Percentiles rank a stretch among this genome's conserved stretches.
Conservation (phyloP, 106 monocot genomes). For the Dendrobium catenatum region DNA sequence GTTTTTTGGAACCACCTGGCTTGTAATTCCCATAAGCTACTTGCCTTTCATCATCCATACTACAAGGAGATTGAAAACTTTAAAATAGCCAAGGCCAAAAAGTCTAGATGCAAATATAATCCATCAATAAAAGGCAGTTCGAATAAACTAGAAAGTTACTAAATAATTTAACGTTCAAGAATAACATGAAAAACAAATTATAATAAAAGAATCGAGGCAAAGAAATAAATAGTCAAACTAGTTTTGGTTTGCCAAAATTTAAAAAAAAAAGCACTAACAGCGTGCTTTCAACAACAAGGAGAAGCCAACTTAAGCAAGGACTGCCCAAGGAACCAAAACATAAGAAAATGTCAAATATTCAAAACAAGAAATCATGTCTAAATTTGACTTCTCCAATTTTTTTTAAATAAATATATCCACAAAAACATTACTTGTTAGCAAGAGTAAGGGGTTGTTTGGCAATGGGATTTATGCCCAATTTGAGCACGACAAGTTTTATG, state of each 20-base stretch:
- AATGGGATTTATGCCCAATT: no score
- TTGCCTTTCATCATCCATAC: constrained; percentile 30
- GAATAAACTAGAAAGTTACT: neutral
- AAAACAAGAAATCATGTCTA: neutral
- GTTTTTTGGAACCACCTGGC: constrained; percentile 14
- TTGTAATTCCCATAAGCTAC: constrained; percentile 16
- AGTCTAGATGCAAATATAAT: neutral
- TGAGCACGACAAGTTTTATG: no score
- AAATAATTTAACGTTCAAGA: neutral
- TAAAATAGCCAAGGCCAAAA: neutral
- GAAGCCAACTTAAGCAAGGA: neutral
- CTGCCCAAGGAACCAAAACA: neutral
- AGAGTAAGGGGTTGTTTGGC: no score
- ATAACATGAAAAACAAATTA: neutral
- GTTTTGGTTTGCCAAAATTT: neutral
- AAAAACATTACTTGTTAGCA: no score
- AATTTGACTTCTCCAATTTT: neutral
- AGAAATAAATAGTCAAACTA: neutral
- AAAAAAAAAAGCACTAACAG: neutral
- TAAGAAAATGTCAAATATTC: neutral
- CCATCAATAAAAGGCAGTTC: neutral
- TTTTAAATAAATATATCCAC: neutral
- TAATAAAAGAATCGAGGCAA: neutral
- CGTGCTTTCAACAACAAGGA: neutral
- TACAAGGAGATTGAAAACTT: constrained; percentile 2